phyloP scores from a whole-genome alignment of 495 filamentous ascomycete species.

The Usnea hakonensis region DNA sequence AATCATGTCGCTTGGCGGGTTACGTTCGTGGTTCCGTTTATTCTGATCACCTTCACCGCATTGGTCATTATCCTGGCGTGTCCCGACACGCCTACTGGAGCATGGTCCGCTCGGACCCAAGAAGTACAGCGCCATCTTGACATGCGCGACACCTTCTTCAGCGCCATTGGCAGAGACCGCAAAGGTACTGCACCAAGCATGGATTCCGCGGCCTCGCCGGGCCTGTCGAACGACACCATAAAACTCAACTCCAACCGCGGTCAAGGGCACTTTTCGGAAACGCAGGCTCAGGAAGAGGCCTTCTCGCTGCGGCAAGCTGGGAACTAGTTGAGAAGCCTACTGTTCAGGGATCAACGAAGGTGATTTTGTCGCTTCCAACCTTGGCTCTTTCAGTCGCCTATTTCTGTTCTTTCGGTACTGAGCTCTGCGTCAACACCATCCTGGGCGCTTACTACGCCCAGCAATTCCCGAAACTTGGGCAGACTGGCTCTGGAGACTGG shows the following conservation, averaged over 20 bases:
- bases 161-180: neutral
- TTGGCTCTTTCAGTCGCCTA: constrained; percentile 60
- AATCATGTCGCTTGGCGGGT: constrained; percentile 72
- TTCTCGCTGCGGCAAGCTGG: constrained; percentile 46
- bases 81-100: constrained; percentile 73
- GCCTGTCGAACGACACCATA: constrained; percentile 14
- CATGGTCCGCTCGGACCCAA: constrained; percentile 47
- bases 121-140: constrained; percentile 18
- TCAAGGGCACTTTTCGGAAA: constrained; percentile 33
- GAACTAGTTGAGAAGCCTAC: constrained; percentile 58
- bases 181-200: neutral
- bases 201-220: constrained; percentile 2
- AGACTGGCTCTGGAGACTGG: constrained; percentile 66
- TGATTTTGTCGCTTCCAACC: constrained; percentile 57
- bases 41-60: constrained; percentile 60
- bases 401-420: constrained; percentile 75
- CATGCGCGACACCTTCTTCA: constrained; percentile 14
- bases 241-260: constrained; percentile 11
- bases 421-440: constrained; percentile 78
- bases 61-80: constrained; percentile 63
- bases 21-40: constrained; percentile 72
- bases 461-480: constrained; percentile 64
- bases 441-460: constrained; percentile 69
- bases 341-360: constrained; percentile 45
- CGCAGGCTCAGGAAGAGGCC: constrained; percentile 44